Evolutionary conservation across 2,329 filamentous ascomycete genomes (phyloP).

Genomic region (Sclerotinia sclerotiorum): DNA sequence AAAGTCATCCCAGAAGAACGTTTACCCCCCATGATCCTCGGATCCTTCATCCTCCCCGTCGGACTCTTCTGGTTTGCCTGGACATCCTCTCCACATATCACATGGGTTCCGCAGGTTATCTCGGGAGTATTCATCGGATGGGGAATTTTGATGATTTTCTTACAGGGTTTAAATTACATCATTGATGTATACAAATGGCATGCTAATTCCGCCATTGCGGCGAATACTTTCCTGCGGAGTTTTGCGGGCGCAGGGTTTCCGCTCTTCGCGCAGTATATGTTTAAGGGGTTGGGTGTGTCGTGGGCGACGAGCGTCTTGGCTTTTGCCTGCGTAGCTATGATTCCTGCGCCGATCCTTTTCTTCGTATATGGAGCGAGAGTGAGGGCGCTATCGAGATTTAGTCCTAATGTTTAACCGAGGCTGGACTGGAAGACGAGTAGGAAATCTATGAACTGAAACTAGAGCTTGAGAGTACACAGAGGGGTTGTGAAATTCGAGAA

Average conservation of each 20-base stretch:
- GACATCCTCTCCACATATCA: conserved; percentile 53
- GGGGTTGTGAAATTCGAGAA: not conserved
- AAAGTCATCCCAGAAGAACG: conserved; percentile 66
- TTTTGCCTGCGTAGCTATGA: not conserved
- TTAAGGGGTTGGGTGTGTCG: conserved; percentile 41
- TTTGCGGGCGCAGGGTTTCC: conserved; percentile 57
- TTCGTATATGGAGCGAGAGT: conserved; percentile 14
- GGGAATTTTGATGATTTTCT: conserved; percentile 51
- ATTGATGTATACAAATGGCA: conserved; percentile 55
- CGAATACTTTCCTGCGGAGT: conserved; percentile 60
- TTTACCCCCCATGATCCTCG: conserved; percentile 60
- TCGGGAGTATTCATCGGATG: conserved; percentile 68
- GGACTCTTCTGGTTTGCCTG: conserved; percentile 82
- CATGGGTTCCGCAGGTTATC: conserved; percentile 63
- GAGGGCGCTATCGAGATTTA: conserved; percentile 48
- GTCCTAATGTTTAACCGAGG: not conserved
- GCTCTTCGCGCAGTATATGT: conserved; percentile 58
- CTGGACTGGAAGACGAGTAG: not conserved
- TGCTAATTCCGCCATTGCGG: conserved; percentile 58
- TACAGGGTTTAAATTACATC: conserved; percentile 47
- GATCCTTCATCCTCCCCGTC: conserved; percentile 58
- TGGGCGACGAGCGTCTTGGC: conserved; percentile 44
- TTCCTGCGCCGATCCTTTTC: conserved; percentile 17
- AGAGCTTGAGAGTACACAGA: not conserved
- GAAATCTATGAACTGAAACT: too few species aligned